These are phyloP conservation scores for Choiromyces venosus DNA, from an alignment of 495 filamentous ascomycete species.

Conservation along the genomic window DNA sequence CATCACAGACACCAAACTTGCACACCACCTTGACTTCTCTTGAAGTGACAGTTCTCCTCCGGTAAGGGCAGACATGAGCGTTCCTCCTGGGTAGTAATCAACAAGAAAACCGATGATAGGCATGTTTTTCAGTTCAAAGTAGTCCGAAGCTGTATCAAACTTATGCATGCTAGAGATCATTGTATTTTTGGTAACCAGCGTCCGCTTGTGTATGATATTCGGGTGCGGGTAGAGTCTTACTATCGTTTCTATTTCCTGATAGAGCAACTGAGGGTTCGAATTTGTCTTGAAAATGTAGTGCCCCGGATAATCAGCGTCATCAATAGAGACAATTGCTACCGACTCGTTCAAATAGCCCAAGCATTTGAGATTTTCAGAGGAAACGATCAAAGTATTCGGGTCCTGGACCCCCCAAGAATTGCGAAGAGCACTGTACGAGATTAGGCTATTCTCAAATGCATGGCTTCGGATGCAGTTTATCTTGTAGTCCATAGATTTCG, in stretches of 20 bases:
- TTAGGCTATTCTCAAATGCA: constrained; percentile 9
- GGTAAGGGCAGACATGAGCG: constrained; percentile 1
- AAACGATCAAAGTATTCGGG: constrained; percentile 9
- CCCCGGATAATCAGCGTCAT: not conserved
- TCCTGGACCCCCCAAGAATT: constrained; percentile 18
- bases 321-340: constrained; percentile 15
- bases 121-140: constrained; percentile 6
- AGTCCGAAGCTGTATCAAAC: constrained; percentile 19
- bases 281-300: constrained; percentile 30
- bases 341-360: constrained; percentile 26
- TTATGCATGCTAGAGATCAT: constrained; percentile 12
- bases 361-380: constrained; percentile 2
- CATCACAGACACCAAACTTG: constrained; percentile 16
- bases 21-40: constrained; percentile 17
- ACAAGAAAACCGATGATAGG: constrained; percentile 28
- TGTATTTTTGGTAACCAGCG: constrained; percentile 21
- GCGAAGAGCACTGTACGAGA: constrained; percentile 8
- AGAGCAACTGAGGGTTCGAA: constrained; percentile 1
- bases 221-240: constrained; percentile 18
- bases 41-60: not conserved
- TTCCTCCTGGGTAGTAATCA: constrained; percentile 18
- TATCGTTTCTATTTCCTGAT: constrained; percentile 22
- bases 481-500: not conserved
- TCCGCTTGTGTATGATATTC: constrained; percentile 18
- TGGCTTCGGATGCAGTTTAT: not conserved